A percentile compares a stretch with the other conserved stretches of the same genome.
Evolutionary conservation across 2,329 filamentous ascomycete genomes (phyloP).

Genomic region (Ceratocystiopsis minuta): DNA sequence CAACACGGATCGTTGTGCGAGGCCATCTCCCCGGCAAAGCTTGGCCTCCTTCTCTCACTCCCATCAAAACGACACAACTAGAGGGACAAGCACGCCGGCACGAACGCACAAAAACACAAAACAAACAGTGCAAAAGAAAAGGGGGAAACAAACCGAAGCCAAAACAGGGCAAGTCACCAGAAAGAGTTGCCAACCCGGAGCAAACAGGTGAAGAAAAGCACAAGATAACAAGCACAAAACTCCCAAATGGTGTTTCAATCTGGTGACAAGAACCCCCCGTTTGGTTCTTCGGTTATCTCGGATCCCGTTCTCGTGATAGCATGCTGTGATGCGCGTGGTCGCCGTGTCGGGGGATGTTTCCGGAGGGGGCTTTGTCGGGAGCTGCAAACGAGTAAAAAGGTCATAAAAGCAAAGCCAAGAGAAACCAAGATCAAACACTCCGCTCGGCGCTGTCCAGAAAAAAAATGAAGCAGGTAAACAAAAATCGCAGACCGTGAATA

Average conservation of each 20-base stretch:
- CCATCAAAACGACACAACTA: background rate
- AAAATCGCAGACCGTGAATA: background rate
- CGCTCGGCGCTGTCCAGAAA: constrained; percentile 24
- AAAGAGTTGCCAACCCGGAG: constrained; percentile 6
- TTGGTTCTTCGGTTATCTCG: background rate
- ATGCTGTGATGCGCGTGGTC: constrained; percentile 4
- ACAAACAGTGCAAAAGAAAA: background rate
- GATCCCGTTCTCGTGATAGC: constrained; percentile 2
- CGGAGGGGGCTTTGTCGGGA: constrained; percentile 12
- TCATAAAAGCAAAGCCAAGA: background rate
- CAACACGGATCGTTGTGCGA: background rate
- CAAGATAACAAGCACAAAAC: constrained; percentile 6
- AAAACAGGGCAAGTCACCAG: constrained; percentile 5
- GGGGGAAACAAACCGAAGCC: background rate
- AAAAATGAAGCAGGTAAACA: constrained; percentile 13
- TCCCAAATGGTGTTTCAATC: constrained; percentile 11
- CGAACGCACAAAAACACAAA: background rate
- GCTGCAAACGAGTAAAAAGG: constrained; percentile 20
- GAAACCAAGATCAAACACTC: constrained; percentile 16
- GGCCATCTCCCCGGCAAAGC: background rate
- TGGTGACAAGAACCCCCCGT: constrained; percentile 8
- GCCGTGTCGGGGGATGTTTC: background rate
- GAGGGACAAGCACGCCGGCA: constrained; percentile 1
- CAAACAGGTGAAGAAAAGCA: constrained; percentile 4
- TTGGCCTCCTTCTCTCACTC: background rate